Conservation (phyloP, 345 rosid species). For the thale cress (Arabidopsis thaliana) region TAIR10.1 NC_003074.8:7579001-7579500, state of each 20-base stretch:
- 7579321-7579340: conserved; percentile 4
- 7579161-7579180: conserved; percentile 91
- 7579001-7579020: conserved; percentile 78
- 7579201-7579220: conserved; percentile 94
- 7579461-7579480: conserved; percentile 55
- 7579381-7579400: background rate
- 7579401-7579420: background rate
- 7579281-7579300: conserved; percentile 22
- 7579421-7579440: too few species aligned
- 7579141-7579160: conserved; percentile 88
- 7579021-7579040: conserved; percentile 63
- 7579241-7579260: conserved; percentile 75
- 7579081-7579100: background rate
- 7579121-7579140: conserved; percentile 79
- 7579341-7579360: background rate
- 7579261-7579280: conserved; percentile 1
- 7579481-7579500: conserved; percentile 72
- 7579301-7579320: conserved; percentile 4
- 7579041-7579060: background rate
- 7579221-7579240: conserved; percentile 85
- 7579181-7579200: conserved; percentile 94
- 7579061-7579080: background rate
- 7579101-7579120: conserved; percentile 44
- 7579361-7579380: background rate
- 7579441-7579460: background rate